Evolutionary conservation across 257 asterid species (phyloP), one percentile per base, ranked within the genome.

Genomic region (Solanum boliviense): DNA sequence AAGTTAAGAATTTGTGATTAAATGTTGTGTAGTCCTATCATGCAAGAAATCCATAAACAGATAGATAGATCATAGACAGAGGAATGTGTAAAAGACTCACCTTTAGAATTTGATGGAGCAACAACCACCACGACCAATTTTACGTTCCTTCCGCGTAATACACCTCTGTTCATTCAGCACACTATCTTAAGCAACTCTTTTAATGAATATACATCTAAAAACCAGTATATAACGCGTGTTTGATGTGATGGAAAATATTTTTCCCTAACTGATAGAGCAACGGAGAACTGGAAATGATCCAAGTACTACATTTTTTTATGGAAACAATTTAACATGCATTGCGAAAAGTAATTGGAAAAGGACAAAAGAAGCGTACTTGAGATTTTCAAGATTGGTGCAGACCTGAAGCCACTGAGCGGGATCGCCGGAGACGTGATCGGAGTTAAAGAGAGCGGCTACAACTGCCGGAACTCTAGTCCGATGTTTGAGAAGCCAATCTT

Each of bases 381-480:
- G 95, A 88, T 89, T 94, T n/a, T 96, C 99, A 76, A 97, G 94
- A 91, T 97, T 94, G 90, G 92, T 90, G 94, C 99, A 97, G 95
- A 97, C 96, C 95, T 95, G 98, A 34, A 90, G 97, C 99, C 99
- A 96, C 92, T 94, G 98, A 89, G 98, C 94, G 44, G 99, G 99
- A 89, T 97, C 98, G 21, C 98, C 99, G 9, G 93, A 93, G 65
- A 97, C 93, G 86, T 96, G 90, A 84, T 89, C 92, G 38, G 96
- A 92, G 92, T 89, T 91, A 86, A 95, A 97, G 1, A 97, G 89
- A 48, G 98, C 98, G 2, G 98, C 98, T 25, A 95, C 98, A 39
- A 95, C 98, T 15, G 98, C 94, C 3, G 99, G 99, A 44, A 96
- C 94, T 91, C 94, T 92, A 74, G 99, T 97, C 79, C 99, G 95